Base-by-base conservation (phyloP, 2,329 filamentous ascomycete species). In the Arthroderma sp. region DNA sequence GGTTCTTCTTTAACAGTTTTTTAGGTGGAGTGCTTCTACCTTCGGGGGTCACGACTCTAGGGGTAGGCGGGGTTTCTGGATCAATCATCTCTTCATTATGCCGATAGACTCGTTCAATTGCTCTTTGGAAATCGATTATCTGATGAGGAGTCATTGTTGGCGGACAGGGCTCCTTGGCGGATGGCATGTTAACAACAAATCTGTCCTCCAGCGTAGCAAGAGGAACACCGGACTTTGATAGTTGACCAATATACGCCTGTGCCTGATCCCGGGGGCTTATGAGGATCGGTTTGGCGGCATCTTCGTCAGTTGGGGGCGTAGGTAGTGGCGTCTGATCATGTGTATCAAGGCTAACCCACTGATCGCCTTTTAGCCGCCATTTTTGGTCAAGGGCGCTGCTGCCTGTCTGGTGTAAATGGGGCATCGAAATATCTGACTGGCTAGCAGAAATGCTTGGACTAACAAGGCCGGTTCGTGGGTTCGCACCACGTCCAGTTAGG, bases 161-260 rank as follows among this genome's bases (percentile, higher is more conserved):
- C 3, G 65, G 64, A 37, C 63, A 65, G 1, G 66, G 63, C 2
- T 68, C 64, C 33, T 58, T 63, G 3, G 65, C 64, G 15, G 63
- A 62, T 4, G 64, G 65, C 63, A 66, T 68, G 40, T 68, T 57
- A 31, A 68, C 62, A 38, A 66, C 63, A 48, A 66, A 68, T 52
- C 55, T 57, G 46, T 68, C 65, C 42, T 63, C 61, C 58, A 62
- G 60, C 33, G 63, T 59, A 9, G 56, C 60, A 27, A 57, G 51
- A 1, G 58, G 61, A 29, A 54, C 56, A 15, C 58, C 52, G 22
- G 57, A 56, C 1, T 54, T 55, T 4, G 58, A 60, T 7, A 62
- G 46, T 10, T 57, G 58, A 5, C 37, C 30, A 9, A 50, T 38
- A 42, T 45, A 47, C n/a, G 37, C 31, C 36, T 45, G 42, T 44